phyloP scores from a whole-genome alignment of 2,329 filamentous ascomycete genomes.

The Fusarium equiseti region DNA sequence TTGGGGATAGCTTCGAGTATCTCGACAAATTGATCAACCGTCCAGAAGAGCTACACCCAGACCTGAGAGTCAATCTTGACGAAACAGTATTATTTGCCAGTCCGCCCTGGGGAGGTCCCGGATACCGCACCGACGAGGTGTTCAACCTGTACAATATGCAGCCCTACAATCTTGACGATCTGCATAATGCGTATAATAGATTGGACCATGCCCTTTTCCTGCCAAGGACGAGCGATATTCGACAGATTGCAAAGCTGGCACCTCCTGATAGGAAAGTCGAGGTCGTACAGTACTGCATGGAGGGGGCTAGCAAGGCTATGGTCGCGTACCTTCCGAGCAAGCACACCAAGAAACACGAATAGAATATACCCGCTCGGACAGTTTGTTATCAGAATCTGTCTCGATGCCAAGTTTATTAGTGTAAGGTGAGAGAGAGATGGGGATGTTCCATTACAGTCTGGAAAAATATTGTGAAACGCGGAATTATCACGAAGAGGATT shows the following conservation, averaged over 20 bases:
- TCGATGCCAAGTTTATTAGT: background rate
- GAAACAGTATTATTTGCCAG: slow-evolving; percentile 67
- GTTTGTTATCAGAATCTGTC: background rate
- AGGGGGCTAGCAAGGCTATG: slow-evolving; percentile 86
- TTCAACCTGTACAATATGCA: slow-evolving; percentile 90
- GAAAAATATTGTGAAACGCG: background rate
- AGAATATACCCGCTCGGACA: slow-evolving; percentile 2
- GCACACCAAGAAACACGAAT: slow-evolving; percentile 14
- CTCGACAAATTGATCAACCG: slow-evolving; percentile 61
- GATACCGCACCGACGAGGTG: slow-evolving; percentile 70
- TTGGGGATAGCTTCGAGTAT: slow-evolving; percentile 86
- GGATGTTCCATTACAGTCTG: background rate
- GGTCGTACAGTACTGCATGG: slow-evolving; percentile 91
- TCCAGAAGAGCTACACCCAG: slow-evolving; percentile 53
- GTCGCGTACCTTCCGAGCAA: slow-evolving; percentile 69
- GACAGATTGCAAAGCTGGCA: slow-evolving; percentile 76
- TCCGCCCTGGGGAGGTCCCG: slow-evolving; percentile 71
- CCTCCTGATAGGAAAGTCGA: slow-evolving; percentile 69
- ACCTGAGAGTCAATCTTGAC: slow-evolving; percentile 56
- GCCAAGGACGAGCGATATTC: slow-evolving; percentile 85
- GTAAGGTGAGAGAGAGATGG: background rate
- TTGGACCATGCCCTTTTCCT: slow-evolving; percentile 81
- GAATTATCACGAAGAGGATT: background rate
- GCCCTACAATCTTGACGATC: slow-evolving; percentile 78
- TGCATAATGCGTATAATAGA: slow-evolving; percentile 71